Conservation (phyloP, 139 green algal species). For the Eudorina sp. region DNA sequence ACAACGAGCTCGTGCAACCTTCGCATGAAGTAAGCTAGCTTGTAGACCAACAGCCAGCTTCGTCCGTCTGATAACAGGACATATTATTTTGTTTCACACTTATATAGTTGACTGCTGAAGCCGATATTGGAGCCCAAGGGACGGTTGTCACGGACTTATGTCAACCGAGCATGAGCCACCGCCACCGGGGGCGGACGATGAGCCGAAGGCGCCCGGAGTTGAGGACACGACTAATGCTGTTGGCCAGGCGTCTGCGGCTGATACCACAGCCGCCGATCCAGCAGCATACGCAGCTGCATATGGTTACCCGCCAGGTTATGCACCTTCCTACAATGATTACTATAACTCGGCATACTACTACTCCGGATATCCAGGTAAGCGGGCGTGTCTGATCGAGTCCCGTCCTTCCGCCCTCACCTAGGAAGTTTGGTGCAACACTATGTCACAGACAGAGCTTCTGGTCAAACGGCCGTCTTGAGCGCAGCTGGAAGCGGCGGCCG, state of each 20-base stretch:
- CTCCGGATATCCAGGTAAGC: slow-evolving; percentile 29
- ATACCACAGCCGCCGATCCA: slow-evolving; percentile 9
- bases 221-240: neutral
- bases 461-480: neutral
- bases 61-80: no score
- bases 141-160: no score
- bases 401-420: neutral
- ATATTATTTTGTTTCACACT: no score
- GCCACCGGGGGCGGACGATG: slow-evolving; percentile 27
- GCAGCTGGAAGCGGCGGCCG: neutral
- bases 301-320: slow-evolving; percentile 44
- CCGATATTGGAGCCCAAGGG: no score
- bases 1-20: no score
- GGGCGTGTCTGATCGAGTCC: neutral
- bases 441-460: slow-evolving; percentile 26
- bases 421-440: neutral
- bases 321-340: slow-evolving; percentile 44
- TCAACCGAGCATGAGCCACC: slow-evolving; percentile 19
- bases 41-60: no score
- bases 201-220: slow-evolving; percentile 16
- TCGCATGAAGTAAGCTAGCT: no score
- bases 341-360: slow-evolving; percentile 42
- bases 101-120: no score
- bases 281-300: slow-evolving; percentile 35
- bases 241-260: neutral